Conservation (phyloP, 179 eudicot genomes). For the Nepenthes alata region DNA sequence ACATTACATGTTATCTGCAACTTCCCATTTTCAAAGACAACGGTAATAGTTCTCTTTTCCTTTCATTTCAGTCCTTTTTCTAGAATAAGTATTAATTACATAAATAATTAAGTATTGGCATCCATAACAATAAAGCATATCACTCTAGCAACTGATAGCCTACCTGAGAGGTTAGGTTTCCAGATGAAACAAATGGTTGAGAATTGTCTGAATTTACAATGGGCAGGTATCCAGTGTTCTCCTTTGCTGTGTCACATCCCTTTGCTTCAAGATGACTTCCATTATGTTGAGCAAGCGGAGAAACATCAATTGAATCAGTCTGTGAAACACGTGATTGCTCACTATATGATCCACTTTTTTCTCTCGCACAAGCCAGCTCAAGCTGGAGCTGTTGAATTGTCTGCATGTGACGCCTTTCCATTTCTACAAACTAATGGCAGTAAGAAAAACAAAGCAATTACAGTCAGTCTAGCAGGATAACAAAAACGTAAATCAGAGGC, state of each 20-base stretch:
- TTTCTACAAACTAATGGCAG: conserved; percentile 62
- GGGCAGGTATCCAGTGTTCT: conserved; percentile 28
- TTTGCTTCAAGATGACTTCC: conserved; percentile 48
- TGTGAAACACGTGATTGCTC: conserved; percentile 34
- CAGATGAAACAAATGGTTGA: conserved; percentile 38
- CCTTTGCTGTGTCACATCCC: conserved; percentile 33
- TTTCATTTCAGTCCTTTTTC: no score
- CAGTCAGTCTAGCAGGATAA: neutral
- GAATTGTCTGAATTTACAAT: conserved; percentile 52
- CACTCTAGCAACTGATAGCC: neutral
- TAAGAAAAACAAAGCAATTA: neutral
- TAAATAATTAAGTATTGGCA: no score
- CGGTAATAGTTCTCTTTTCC: no score
- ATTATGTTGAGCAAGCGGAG: conserved; percentile 41
- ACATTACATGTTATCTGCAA: no score
- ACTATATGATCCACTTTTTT: conserved; percentile 33
- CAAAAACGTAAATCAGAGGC: no score
- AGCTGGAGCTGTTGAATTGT: conserved; percentile 75
- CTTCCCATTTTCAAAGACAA: no score
- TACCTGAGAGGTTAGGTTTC: conserved; percentile 51
- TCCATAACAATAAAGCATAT: no score
- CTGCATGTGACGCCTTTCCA: conserved; percentile 86
- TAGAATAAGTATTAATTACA: no score
- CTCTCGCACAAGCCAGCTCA: conserved; percentile 66
- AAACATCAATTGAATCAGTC: conserved; percentile 39